Base-by-base conservation (phyloP, 176 grass and related monocot genomes). In the Tillandsia leiboldiana region DNA sequence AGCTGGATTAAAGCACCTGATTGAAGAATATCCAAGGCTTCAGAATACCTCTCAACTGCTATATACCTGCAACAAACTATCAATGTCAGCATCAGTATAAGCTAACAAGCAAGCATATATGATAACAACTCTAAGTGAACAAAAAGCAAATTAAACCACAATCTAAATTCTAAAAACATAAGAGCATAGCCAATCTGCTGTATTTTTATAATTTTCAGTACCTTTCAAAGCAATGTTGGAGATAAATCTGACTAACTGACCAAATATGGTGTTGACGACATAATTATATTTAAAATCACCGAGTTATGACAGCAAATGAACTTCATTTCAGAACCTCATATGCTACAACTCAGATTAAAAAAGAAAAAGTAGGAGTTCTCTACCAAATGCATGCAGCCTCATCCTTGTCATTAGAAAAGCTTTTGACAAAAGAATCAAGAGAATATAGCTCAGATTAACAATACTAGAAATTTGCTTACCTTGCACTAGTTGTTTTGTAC, bases 401-500 rank as follows among this genome's bases (percentile, higher is more conserved):
- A 64, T 70, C 26, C 20, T 33, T 48, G 22, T 28, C 2, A 71
- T 72, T 3, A 70, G 53, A 3, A 70, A 12, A 12, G 28, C 50
- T 77, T 70, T 76, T 17, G 9, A 52, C 33, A 66, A 58, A 24
- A 23, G 51, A 66, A 57, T 49, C 61, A 62, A 49, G 42, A 48
- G 17, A 73, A 65, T 42, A 50, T 11, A 67, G 12, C n/a, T 49
- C 50, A 73, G 33, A 42, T 42, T 33, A 33, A 42, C 50, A 12
- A 7, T 65, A 66, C 7, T 23, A 51, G 22, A 65, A 17, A 59
- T 11, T 9, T 28, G n/a, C 65, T 9, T 69, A 96, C 88, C 88
- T 91, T 75, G 88, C 88, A 85, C 88, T 81, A 58, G 84, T 89
- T 66, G 92, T 84, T 70, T 96, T 96, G 81, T 87, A 96, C 68